phyloP scores from a whole-genome alignment of 2,329 filamentous ascomycete genomes.

The Epichloe glyceriae region DNA sequence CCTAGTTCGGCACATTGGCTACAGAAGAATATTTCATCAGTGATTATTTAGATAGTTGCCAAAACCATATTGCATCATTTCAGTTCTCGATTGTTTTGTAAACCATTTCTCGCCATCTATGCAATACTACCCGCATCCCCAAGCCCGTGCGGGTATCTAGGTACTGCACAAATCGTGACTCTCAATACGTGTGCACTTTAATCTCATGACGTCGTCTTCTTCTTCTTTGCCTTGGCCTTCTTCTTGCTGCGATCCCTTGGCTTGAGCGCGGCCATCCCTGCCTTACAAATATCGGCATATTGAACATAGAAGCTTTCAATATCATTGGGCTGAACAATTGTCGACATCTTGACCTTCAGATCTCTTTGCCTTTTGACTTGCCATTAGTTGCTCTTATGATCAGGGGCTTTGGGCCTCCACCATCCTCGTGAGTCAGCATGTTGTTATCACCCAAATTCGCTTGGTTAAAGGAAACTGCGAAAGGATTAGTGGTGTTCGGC shows the following conservation, averaged over 20 bases:
- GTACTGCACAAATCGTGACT: not conserved
- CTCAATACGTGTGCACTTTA: conserved; percentile 32
- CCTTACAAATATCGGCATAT: conserved; percentile 87
- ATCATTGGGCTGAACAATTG: conserved; percentile 62
- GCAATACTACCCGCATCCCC: not conserved
- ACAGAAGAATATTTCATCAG: too few relatives aligned
- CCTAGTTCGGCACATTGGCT: too few relatives aligned
- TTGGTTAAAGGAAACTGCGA: not conserved
- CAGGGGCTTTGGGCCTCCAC: conserved; percentile 51
- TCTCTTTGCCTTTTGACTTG: conserved; percentile 44
- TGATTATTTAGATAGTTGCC: too few relatives aligned
- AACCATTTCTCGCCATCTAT: not conserved
- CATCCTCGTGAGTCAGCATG: conserved; percentile 47
- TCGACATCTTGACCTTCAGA: conserved; percentile 63
- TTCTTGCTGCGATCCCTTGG: conserved; percentile 84
- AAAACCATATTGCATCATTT: too few relatives aligned
- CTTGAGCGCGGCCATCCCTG: conserved; percentile 79
- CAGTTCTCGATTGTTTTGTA: too few relatives aligned
- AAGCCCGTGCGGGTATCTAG: not conserved
- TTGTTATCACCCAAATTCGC: conserved; percentile 22
- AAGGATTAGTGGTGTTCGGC: not conserved
- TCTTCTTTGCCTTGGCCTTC: conserved; percentile 66
- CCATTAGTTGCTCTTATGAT: conserved; percentile 79
- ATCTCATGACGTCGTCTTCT: conserved; percentile 31
- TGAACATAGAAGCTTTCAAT: conserved; percentile 69